These are phyloP conservation scores for Paramecium sonneborni DNA, from an alignment of 73 alveolate species.

Conservation along the genomic window DNA sequence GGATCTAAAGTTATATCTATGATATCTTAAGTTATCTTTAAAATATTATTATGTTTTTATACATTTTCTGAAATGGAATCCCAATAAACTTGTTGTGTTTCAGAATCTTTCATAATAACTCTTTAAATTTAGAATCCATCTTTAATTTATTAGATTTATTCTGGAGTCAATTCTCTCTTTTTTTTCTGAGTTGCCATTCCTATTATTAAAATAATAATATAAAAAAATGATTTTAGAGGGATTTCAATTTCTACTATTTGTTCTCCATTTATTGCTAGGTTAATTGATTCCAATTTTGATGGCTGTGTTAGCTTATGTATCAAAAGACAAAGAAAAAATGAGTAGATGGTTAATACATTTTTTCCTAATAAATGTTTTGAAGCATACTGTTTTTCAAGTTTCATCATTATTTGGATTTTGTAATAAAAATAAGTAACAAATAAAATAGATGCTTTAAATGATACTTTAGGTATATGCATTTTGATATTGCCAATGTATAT, in stretches of 20 bases:
- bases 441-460: not conserved
- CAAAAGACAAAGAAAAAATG: not conserved
- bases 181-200: not conserved
- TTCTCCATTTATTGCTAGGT: not conserved
- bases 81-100: slow-evolving; percentile 38
- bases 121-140: slow-evolving; percentile 30
- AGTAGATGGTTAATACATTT: slow-evolving; percentile 19
- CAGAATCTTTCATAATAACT: slow-evolving; percentile 46
- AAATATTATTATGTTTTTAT: not conserved
- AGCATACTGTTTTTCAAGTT: not conserved
- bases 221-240: not conserved
- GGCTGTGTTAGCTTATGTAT: not conserved
- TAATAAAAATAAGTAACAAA: not conserved
- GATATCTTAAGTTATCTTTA: not conserved
- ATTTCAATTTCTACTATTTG: not conserved
- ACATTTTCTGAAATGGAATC: not conserved
- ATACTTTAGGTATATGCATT: not conserved
- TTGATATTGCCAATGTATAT: not conserved
- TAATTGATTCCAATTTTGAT: not conserved
- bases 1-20: not conserved
- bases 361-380: not conserved
- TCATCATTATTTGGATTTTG: not conserved
- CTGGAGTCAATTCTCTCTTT: not conserved
- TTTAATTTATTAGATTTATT: not conserved
- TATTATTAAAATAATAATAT: not conserved